Evolutionary conservation across 176 grass and related monocot genomes (phyloP).

Genomic region (Poa annua): DNA sequence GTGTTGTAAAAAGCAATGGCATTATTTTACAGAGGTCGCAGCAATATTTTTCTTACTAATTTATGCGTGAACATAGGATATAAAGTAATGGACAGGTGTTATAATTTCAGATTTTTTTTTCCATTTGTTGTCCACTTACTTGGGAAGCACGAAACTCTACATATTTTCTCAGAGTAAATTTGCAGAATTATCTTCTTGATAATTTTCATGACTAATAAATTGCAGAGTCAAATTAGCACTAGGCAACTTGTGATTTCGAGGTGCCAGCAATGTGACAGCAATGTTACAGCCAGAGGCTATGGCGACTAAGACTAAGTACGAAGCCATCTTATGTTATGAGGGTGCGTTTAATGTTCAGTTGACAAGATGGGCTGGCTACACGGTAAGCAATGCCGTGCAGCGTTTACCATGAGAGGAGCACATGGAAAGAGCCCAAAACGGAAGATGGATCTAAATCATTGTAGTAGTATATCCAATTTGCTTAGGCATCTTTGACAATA

Average conservation of each 20-base stretch:
- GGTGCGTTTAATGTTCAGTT: not conserved
- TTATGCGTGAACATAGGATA: too few species aligned
- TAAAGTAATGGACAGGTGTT: too few species aligned
- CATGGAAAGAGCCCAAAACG: not conserved
- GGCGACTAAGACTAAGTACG: not conserved
- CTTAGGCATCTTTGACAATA: not conserved
- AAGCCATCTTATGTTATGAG: not conserved
- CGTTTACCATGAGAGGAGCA: not conserved
- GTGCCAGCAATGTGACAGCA: not conserved
- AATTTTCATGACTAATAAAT: too few species aligned
- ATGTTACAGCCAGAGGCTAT: not conserved
- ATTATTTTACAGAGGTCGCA: too few species aligned
- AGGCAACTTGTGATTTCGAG: not conserved
- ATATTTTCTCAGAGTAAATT: too few species aligned
- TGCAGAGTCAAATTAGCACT: too few species aligned
- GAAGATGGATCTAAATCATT: conserved; percentile 12
- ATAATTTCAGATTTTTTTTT: too few species aligned
- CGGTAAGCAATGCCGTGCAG: conserved; percentile 17
- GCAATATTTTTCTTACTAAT: too few species aligned
- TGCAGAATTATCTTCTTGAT: too few species aligned
- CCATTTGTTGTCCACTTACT: too few species aligned
- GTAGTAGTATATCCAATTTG: not conserved
- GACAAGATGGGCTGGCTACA: not conserved
- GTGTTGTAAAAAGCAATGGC: too few species aligned
- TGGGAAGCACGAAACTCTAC: too few species aligned